A percentile compares a stretch with the other conserved stretches of the same genome.
Conservation (phyloP, 2,329 filamentous ascomycete species). For the Teratosphaeria destructans region DNA sequence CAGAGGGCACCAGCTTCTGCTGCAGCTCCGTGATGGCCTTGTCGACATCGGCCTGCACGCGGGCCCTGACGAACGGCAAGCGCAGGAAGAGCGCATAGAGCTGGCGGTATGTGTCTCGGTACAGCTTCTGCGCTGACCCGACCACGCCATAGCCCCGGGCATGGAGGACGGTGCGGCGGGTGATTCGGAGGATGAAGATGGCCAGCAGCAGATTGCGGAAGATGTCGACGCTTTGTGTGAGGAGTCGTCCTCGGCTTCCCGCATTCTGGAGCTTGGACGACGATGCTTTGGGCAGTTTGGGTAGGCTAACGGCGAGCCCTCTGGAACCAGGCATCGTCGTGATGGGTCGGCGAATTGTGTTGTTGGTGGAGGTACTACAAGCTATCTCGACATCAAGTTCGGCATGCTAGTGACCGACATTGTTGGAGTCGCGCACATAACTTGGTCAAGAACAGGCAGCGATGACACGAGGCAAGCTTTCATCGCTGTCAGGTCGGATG, state of each 20-base stretch:
- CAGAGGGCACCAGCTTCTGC: slow-evolving; percentile 67
- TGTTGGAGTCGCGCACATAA: background rate
- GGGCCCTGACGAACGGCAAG: slow-evolving; percentile 72
- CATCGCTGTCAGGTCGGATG: background rate
- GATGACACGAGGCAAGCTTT: background rate
- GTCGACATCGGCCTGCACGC: slow-evolving; percentile 75
- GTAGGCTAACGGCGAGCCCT: slow-evolving; percentile 5
- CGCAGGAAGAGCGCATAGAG: slow-evolving; percentile 79
- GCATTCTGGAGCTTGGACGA: background rate
- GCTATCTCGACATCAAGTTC: background rate
- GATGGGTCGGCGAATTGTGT: background rate
- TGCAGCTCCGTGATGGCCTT: slow-evolving; percentile 74
- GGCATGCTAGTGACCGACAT: background rate
- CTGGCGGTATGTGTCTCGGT: slow-evolving; percentile 58
- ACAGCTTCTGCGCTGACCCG: slow-evolving; percentile 66
- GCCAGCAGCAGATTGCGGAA: slow-evolving; percentile 81
- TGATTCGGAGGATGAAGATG: slow-evolving; percentile 75
- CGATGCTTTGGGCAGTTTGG: slow-evolving; percentile 12
- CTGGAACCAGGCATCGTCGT: slow-evolving; percentile 7
- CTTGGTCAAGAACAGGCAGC: background rate
- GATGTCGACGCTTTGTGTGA: slow-evolving; percentile 17
- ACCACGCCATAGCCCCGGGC: slow-evolving; percentile 80
- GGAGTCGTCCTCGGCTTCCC: slow-evolving; percentile 3
- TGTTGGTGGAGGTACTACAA: background rate
- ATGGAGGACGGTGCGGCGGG: slow-evolving; percentile 69